Evolutionary conservation across 2,329 filamentous ascomycete species (phyloP).

Genomic region (Paracoccidioides lutzii): DNA sequence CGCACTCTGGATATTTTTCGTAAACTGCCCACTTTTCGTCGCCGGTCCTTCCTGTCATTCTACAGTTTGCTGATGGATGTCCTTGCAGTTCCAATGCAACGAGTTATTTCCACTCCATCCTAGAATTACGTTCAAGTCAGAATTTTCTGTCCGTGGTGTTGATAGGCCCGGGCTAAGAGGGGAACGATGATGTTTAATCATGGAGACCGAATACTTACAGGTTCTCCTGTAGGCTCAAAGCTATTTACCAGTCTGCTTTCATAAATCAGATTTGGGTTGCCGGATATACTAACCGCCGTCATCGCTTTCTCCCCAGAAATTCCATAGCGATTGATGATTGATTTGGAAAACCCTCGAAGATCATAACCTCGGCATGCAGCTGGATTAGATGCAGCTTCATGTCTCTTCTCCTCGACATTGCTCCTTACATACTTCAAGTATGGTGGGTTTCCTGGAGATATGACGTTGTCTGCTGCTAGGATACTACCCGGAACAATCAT

Average conservation of each 20-base stretch:
- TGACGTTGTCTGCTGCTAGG: conserved; percentile 34
- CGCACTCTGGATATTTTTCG: not conserved
- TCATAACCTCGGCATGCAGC: conserved; percentile 14
- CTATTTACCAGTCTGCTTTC: conserved; percentile 51
- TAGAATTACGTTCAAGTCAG: conserved; percentile 22
- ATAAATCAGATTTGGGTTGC: conserved; percentile 55
- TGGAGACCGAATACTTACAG: conserved; percentile 35
- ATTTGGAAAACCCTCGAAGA: conserved; percentile 13
- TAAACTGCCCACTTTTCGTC: not conserved
- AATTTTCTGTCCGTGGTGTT: not conserved
- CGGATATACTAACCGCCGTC: conserved; percentile 23
- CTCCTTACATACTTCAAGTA: conserved; percentile 53
- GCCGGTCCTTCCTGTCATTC: not conserved
- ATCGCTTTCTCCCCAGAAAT: conserved; percentile 15
- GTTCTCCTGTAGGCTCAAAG: conserved; percentile 54
- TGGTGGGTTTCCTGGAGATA: conserved; percentile 32
- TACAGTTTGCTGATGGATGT: not conserved
- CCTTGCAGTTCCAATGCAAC: conserved; percentile 37
- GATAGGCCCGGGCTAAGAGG: not conserved
- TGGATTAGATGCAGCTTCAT: conserved; percentile 18
- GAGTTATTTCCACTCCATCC: conserved; percentile 54
- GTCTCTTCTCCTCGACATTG: conserved; percentile 49
- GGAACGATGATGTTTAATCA: not conserved
- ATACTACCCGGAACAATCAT: conserved; percentile 46
- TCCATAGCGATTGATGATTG: conserved; percentile 16